A percentile compares a stretch with the other conserved stretches of the same genome.
Conservation (phyloP, 257 asterid species). For the Lycium barbarum region DNA sequence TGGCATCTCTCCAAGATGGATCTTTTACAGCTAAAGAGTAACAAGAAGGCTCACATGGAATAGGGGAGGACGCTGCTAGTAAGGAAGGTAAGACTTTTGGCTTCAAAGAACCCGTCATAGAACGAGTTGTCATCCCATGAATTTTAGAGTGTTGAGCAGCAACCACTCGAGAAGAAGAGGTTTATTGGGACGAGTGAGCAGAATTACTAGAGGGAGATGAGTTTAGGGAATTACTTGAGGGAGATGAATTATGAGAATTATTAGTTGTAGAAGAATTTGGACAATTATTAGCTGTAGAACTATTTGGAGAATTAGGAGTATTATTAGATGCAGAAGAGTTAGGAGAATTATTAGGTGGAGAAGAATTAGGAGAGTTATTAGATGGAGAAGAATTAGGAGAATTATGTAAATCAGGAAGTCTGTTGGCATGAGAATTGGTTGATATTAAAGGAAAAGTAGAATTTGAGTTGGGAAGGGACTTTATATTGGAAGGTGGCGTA, state of each 20-base stretch:
- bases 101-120: neutral
- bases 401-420: too few relatives aligned
- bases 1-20: neutral
- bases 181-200: neutral
- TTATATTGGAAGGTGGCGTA: neutral
- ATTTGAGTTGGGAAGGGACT: too few relatives aligned
- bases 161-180: neutral
- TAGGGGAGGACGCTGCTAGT: neutral
- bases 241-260: too few relatives aligned
- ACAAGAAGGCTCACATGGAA: neutral
- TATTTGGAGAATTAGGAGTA: neutral
- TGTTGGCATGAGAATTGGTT: too few relatives aligned
- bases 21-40: neutral
- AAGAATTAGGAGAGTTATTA: too few relatives aligned
- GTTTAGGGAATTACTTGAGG: neutral
- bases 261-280: too few relatives aligned
- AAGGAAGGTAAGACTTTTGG: neutral
- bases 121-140: neutral
- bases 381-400: neutral
- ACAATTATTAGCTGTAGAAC: too few relatives aligned
- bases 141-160: neutral
- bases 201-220: too few relatives aligned
- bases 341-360: too few relatives aligned
- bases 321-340: neutral
- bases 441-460: too few relatives aligned